These are phyloP conservation scores for Scytalidium sp. DNA, from an alignment of 2,329 filamentous ascomycete genomes.

Conservation along the genomic window DNA sequence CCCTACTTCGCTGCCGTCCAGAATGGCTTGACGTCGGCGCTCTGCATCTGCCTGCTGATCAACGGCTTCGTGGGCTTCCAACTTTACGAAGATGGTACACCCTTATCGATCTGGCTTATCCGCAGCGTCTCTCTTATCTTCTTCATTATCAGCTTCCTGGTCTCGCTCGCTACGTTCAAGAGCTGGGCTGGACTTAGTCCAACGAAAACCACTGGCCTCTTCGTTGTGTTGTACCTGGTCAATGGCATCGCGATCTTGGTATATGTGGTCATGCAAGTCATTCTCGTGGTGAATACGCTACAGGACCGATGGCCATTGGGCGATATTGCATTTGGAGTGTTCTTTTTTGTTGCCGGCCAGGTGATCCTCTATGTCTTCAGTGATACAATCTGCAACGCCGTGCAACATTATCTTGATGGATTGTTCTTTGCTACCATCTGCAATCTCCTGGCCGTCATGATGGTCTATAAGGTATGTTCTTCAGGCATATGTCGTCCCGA, in stretches of 20 bases:
- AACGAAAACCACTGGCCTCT: slow-evolving; percentile 82
- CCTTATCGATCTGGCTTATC: slow-evolving; percentile 89
- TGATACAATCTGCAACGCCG: slow-evolving; percentile 75
- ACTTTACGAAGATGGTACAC: slow-evolving; percentile 94
- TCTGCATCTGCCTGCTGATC: slow-evolving; percentile 86
- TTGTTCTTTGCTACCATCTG: slow-evolving; percentile 92
- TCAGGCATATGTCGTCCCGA: too few relatives aligned
- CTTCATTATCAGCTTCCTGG: slow-evolving; percentile 82
- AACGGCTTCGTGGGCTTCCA: slow-evolving; percentile 99
- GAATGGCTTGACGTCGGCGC: slow-evolving; percentile 77
- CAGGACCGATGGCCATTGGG: slow-evolving; percentile 95
- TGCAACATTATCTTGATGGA: slow-evolving; percentile 91
- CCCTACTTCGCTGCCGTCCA: slow-evolving; percentile 91
- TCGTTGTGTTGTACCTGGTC: slow-evolving; percentile 87
- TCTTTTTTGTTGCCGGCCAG: slow-evolving; percentile 91
- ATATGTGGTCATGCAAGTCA: slow-evolving; percentile 82
- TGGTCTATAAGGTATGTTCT: slow-evolving; percentile 87
- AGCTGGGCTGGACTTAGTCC: slow-evolving; percentile 83
- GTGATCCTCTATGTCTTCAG: slow-evolving; percentile 91
- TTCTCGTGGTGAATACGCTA: slow-evolving; percentile 85
- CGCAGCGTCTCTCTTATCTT: slow-evolving; percentile 74
- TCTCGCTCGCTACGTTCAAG: slow-evolving; percentile 91
- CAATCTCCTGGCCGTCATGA: slow-evolving; percentile 95
- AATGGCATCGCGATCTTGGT: slow-evolving; percentile 84
- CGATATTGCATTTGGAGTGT: slow-evolving; percentile 83